Conservation (phyloP, 306 rosid species). For the Prunus campanulata region DNA sequence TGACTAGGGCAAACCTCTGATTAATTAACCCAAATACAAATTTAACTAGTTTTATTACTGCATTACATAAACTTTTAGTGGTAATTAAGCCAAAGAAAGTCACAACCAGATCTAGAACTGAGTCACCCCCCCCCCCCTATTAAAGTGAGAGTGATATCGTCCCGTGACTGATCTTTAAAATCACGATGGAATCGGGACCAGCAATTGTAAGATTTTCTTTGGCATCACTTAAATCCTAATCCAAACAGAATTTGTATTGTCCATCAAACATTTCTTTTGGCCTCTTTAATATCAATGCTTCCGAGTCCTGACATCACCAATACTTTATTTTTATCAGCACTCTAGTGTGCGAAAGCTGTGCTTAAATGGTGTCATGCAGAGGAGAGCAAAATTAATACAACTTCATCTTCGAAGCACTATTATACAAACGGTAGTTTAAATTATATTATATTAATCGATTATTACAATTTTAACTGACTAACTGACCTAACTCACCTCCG, state of each 20-base stretch:
- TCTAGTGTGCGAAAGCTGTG: background rate
- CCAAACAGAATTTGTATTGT: background rate
- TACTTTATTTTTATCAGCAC: background rate
- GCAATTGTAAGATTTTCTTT: background rate
- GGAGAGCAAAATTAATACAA: too few species aligned
- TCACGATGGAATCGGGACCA: background rate
- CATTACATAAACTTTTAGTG: background rate
- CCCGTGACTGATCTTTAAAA: background rate
- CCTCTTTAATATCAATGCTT: background rate
- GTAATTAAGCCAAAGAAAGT: background rate
- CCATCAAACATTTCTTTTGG: background rate
- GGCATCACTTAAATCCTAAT: background rate
- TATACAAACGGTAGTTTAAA: too few species aligned
- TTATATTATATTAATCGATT: too few species aligned
- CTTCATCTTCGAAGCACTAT: too few species aligned
- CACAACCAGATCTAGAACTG: background rate
- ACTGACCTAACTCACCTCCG: too few species aligned
- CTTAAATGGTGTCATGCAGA: background rate
- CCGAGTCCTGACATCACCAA: background rate
- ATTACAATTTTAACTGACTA: too few species aligned
- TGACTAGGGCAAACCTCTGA: conserved; percentile 18
- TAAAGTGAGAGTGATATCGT: background rate
- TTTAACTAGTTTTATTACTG: background rate
- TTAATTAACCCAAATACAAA: background rate
- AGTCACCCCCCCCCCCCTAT: background rate